These are phyloP conservation scores for Geoglossum glabrum DNA, from an alignment of 495 filamentous ascomycete species.

Conservation along the genomic window DNA sequence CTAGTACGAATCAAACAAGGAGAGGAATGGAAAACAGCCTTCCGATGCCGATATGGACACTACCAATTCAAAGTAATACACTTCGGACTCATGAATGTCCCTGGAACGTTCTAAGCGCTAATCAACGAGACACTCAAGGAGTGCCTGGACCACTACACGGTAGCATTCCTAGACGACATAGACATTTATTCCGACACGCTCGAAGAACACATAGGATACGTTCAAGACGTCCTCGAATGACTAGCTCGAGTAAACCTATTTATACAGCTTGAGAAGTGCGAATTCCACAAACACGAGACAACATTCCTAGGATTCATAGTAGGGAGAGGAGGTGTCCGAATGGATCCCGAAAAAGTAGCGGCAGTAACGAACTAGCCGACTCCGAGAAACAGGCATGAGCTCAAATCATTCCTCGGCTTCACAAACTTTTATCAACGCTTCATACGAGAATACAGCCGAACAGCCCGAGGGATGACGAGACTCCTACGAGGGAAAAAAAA, in stretches of 20 bases:
- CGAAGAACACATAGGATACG: background rate
- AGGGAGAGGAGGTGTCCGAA: too few relatives aligned
- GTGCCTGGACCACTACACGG: background rate
- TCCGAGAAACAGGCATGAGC: too few relatives aligned
- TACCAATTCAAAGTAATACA: conserved; percentile 9
- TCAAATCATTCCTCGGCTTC: conserved; percentile 10
- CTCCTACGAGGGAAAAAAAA: conserved; percentile 7
- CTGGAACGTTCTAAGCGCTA: conserved; percentile 8
- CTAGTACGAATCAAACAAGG: conserved; percentile 3
- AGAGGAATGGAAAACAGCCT: conserved; percentile 13
- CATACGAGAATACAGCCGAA: conserved; percentile 9
- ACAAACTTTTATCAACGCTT: conserved; percentile 11
- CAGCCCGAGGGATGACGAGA: conserved; percentile 1
- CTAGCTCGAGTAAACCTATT: background rate
- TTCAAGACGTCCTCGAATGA: background rate
- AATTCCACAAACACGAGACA: too few relatives aligned
- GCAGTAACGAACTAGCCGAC: too few relatives aligned
- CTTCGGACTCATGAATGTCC: conserved; percentile 11
- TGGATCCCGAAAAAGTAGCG: too few relatives aligned
- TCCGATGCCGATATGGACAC: conserved; percentile 7
- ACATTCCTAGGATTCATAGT: too few relatives aligned
- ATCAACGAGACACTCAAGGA: conserved; percentile 6
- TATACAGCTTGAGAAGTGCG: too few relatives aligned
- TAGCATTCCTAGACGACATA: conserved; percentile 6
- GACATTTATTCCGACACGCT: conserved; percentile 1